Evolutionary conservation across 129 eudicot species (phyloP), one percentile per base, ranked within the genome.

Genomic region (Pseudognaphalium luteoalbum): DNA sequence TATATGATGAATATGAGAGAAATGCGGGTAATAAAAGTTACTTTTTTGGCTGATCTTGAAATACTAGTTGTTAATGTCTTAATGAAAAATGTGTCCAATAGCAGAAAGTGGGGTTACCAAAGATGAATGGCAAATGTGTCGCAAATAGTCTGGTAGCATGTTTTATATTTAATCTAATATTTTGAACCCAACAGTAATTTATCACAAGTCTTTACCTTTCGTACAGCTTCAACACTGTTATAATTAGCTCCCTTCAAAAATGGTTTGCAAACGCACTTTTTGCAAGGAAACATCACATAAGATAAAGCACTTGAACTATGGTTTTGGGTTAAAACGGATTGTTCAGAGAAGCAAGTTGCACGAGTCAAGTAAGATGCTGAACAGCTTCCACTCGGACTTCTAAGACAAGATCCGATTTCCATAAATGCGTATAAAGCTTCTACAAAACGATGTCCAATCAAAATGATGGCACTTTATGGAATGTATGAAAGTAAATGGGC

Each of bases 371-470:
- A 72, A 58, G 75, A 68, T 33, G 78, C 14, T 47, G 78, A 70
- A 34, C 64, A 64, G 66, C 59, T 65, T 16, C 65, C 68, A n/a
- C 66, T 75, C 28, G 62, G 82, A 76, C 56, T 71, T 78, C 79
- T 79, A 77, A 77, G 35, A 76, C 81, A 76, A 28, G 79, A 74
- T 64, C 87, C 85, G 30, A 82, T 60, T 20, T 84, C 91, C 91
- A 87, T 87, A 17, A 25, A 34, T 68, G 66, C 65, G 17, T 22
- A 52, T 5, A 81, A 21, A 66, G 69, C 78, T 80, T 73, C 74
- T 51, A 80, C 37, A 58, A 52, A 73, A 80, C 30, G 22, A 72
- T 64, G 16, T 37, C 65, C 33, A 34, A 72, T 79, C 37, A 79
- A 72, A 79, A 72, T 7, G 19, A 35, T 14, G 17, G 32, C n/a